Base-by-base conservation (phyloP, 805 yeast species). In the Sugiyamaella lignohabitans region DNA sequence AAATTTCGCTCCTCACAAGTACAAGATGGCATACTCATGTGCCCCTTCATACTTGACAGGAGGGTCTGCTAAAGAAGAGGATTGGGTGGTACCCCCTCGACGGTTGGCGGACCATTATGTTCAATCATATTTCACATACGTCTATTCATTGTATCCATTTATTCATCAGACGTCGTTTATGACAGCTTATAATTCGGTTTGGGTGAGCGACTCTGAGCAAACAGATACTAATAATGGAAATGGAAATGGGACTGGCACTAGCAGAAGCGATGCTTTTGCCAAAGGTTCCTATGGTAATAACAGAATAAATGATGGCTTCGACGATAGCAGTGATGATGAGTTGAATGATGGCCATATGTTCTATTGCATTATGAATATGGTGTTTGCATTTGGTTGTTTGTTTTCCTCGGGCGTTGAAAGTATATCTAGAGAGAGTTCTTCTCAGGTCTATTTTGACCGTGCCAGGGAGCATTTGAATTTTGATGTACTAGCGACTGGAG, bases 371-470 rank as follows among this genome's bases (percentile, higher is more conserved):
- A 41, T 59, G 19, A 59, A 59, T 43, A 46, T 59, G 6, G 56
- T 59, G 6, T 58, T 59, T 49, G 59, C 63, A 5, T 54, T 59
- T 48, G 63, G 63, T 8, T 59, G 60, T 29, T 39, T 53, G 39
- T 50, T 51, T 36, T 49, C 57, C 3, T 46, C 49, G 17, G 52
- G 42, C 24, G 16, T 52, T 18, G 43, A 53, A 18, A 34, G 40
- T 14, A 43, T 44, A 18, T 34, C 32, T 2, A 27, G 37, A 16
- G 45, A 48, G 24, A 29, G 50, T 18, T 22, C 56, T 6, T 42
- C 54, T 17, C 45, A 44, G n/a, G 43, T 47, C 2, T 59, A 56
- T 38, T 58, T 59, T 44, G 54, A 56, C 27, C 46, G 59, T 20
- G 58, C 63, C 3, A 51, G 52, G 29, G 49, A 49, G 22, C 50